These are phyloP conservation scores for Saussurea involucrata DNA, from an alignment of 129 eudicot genomes.

Conservation along the genomic window DNA sequence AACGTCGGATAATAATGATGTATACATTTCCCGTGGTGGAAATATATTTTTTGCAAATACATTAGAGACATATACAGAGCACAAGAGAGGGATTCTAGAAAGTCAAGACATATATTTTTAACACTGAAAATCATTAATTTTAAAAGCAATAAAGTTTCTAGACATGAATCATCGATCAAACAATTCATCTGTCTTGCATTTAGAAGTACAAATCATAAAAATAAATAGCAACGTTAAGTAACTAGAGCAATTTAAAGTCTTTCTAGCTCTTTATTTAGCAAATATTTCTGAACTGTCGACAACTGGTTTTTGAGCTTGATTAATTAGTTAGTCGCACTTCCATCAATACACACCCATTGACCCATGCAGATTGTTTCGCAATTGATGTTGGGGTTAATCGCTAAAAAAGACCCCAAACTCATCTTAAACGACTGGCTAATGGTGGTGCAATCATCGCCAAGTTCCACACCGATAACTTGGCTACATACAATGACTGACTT, in stretches of 20 bases:
- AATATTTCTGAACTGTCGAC: background rate
- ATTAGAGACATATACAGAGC: too few relatives aligned
- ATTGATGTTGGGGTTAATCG: conserved; percentile 33
- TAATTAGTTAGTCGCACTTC: background rate
- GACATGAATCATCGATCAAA: background rate
- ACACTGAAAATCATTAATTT: background rate
- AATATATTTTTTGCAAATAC: too few relatives aligned
- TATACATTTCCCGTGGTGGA: too few relatives aligned
- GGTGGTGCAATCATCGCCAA: conserved; percentile 19
- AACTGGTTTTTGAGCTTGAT: background rate
- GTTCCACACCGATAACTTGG: conserved; percentile 17
- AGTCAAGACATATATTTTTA: too few relatives aligned
- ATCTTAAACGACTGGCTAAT: conserved; percentile 15
- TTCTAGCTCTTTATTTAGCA: conserved; percentile 12
- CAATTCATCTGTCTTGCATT: background rate
- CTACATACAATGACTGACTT: conserved; percentile 6
- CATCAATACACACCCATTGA: conserved; percentile 28
- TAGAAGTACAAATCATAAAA: background rate
- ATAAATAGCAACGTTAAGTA: background rate
- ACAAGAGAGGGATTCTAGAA: too few relatives aligned
- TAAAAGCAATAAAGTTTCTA: background rate
- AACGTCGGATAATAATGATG: too few relatives aligned
- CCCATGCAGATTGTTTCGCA: conserved; percentile 24
- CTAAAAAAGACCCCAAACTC: conserved; percentile 10
- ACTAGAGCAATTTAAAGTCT: background rate